Base-by-base conservation (phyloP, 257 asterid species). In the Buddleja alternifolia region DNA sequence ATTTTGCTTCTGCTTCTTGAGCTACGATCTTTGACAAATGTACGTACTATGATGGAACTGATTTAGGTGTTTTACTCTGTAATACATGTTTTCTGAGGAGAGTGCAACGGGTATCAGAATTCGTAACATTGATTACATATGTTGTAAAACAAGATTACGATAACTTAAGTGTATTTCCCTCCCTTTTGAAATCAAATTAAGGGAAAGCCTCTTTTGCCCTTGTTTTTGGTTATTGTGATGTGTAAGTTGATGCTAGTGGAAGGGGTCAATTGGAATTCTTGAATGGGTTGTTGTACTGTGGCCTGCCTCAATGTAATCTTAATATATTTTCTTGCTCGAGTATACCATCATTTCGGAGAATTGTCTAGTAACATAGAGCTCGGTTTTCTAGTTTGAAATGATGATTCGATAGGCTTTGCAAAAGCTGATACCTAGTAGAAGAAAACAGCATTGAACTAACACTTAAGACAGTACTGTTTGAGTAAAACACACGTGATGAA, bases 1-100 rank as follows among this genome's bases (percentile, higher is more conserved):
- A 8, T 34, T 63, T 54, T 34, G 48, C 37, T 32, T 56, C 25
- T 67, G 73, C 42, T 46, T 23, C 47, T 29, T 64, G 57, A 63
- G 64, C 75, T 32, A 46, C 10, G 39, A 47, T 20, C 60, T 64
- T 63, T 60, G 10, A 17, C 17, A 17, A 69, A 63, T 37, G n/a
- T n/a, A n/a, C 63, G 73, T 69, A 48, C 39, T 17, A 66, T 50
- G 42, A 53, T 44, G 34, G 69, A 42, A 60, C 47, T 68, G 34
- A 47, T 61, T 60, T 77, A 77, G 81, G 64, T 47, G 59, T 21
- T 39, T 67, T 72, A 69, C 34, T 60, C 60, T 40, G 74, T 55
- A 21, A 72, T 62, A 62, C 24, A 56, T 55, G 66, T 64, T 50
- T 60, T n/a, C 24, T n/a, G 25, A 34, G 16, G 16, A n/a, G 19